These are phyloP conservation scores for Melastoma candidum DNA, from an alignment of 441 rosid genomes.

Conservation along the genomic window DNA sequence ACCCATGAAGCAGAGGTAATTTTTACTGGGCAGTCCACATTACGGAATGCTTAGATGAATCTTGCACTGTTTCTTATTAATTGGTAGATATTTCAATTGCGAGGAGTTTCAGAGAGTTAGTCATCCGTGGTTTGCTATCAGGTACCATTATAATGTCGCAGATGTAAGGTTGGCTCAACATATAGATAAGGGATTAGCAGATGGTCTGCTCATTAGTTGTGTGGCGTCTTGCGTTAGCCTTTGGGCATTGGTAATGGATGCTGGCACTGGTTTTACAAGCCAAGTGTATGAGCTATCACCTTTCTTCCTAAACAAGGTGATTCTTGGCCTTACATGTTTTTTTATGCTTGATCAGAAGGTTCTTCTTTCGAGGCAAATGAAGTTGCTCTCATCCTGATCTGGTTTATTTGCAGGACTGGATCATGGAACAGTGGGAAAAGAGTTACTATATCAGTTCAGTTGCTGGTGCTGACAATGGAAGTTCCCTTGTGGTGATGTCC, in stretches of 20 bases:
- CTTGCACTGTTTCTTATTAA: too few relatives aligned
- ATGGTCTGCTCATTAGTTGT: constrained; percentile 91
- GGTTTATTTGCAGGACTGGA: constrained; percentile 68
- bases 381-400: constrained; percentile 6
- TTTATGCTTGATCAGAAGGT: background rate
- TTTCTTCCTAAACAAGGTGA: constrained; percentile 80
- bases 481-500: constrained; percentile 98
- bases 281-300: constrained; percentile 89
- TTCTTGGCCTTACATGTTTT: constrained; percentile 1
- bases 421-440: constrained; percentile 99
- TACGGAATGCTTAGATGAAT: too few relatives aligned
- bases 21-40: background rate
- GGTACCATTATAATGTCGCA: constrained; percentile 98
- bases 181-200: constrained; percentile 88
- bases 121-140: constrained; percentile 13
- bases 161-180: constrained; percentile 91
- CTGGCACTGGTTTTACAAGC: constrained; percentile 81
- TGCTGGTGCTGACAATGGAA: constrained; percentile 87
- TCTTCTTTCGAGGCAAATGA: background rate
- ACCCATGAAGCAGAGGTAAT: constrained; percentile 97
- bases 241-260: constrained; percentile 99
- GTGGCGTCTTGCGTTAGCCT: constrained; percentile 92
- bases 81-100: background rate
- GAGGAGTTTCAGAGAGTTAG: background rate
- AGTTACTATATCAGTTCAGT: constrained; percentile 88